Base-by-base conservation (phyloP, 305 asterid genomes). In the Fraxinus angustifolia region DNA sequence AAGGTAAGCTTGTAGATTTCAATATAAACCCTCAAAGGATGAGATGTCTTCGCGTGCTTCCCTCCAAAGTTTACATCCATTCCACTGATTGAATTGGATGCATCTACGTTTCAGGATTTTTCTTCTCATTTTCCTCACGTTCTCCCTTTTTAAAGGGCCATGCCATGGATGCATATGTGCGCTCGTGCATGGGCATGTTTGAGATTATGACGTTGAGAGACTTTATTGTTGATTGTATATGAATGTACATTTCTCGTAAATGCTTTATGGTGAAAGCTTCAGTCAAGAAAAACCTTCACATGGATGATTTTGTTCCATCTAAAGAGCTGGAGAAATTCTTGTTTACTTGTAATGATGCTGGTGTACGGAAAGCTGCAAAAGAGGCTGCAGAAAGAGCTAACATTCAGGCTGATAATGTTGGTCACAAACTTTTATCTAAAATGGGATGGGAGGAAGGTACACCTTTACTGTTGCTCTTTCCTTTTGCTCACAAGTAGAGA, bases 371-470 rank as follows among this genome's bases (percentile, higher is more conserved):
- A 86, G 86, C 83, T 83, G 93, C 93, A 5, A 79, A 81, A 80
- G 97, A 90, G 83, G 85, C 88, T 78, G 94, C 91, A 34, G 97
- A 90, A 6, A 92, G 77, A 84, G 84, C 93, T 2, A 91, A 86
- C 85, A 95, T 95, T 48, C 99, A 95, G 92, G 98, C 99, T 76
- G 97, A 95, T 88, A 93, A 95, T 84, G 94, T 95, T 80, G 99
- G 99, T 71, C 98, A 93, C 88, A 90, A 78, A 83, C 99, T 95
- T 78, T 82, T 93, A 74, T 92, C 98, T 0, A 95, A 93, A 90
- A 95, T 95, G 98, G 99, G 98, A 36, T 95, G 99, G 99, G 92
- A 85, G 86, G 99, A 95, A 91, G 99, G 99, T 95, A 60, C 30
- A 19, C 30, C 28, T 19, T 60, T 60, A 60, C 70, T n/a, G 26